Evolutionary conservation across 192 early-diverging fungal species (phyloP), one percentile per base, ranked within the genome.

Genomic region (Coemansia sp.): DNA sequence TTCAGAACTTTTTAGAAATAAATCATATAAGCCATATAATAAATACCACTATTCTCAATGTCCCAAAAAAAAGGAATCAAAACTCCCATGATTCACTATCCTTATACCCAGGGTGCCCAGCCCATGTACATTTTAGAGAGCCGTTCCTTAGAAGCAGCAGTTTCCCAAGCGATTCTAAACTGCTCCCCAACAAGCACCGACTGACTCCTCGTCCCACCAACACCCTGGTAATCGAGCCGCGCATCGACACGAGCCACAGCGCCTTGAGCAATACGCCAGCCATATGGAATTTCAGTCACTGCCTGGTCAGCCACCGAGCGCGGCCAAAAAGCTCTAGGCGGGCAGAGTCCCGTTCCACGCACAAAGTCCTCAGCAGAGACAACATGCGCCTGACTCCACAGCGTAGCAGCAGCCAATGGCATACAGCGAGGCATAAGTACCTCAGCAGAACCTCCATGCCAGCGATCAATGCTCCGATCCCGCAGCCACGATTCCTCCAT

Each of bases 71-170:
- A 37, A 37, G 8, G 8, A 8, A 37, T 37, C 35, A 6, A 37
- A 37, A 37, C 35, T 37, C 8, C 8, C 0, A 8, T 37, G 35
- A 1, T 37, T 37, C 35, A 37, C 35, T 37, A 37, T 8, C 0
- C 40, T 42, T 74, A 79, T 8, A 80, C 33, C 77, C 77, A 80
- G 2, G 77, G 42, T 16, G 72, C 77, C 77, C 77, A 80, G 19
- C 77, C 77, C 28, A 67, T 69, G 55, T 66, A 80, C 77, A 75
- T 80, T 42, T 37, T 67, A 11, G 73, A 47, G 19, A 80, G 57
- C 2, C 57, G 55, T 4, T 68, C 63, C n/a, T 62, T 72, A 4
- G 42, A 64, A 1, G 69, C 66, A 14, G 77, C 68, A 2, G 69
- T 72, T 3, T 66, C 47, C 77, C 77, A 80, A 8, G 74, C 28